Percentiles rank a stretch among this genome's conserved stretches.
Evolutionary conservation across 2,329 filamentous ascomycete species (phyloP).

Genomic region (Monilinia laxa): DNA sequence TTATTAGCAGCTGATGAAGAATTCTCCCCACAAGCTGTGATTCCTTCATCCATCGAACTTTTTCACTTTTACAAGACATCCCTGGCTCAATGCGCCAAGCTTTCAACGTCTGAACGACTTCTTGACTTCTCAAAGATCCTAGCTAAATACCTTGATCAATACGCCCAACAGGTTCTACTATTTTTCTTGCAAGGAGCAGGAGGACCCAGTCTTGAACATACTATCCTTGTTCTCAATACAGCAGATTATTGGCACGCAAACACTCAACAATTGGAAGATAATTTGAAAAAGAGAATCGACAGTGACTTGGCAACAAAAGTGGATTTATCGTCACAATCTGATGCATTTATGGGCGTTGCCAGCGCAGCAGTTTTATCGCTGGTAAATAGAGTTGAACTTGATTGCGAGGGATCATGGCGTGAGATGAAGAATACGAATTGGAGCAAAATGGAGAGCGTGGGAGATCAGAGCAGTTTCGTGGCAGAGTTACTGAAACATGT

Average conservation of each 20-base stretch:
- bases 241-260: conserved; percentile 97
- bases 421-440: conserved; percentile 97
- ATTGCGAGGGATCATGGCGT: conserved; percentile 84
- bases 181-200: conserved; percentile 56
- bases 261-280: conserved; percentile 89
- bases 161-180: conserved; percentile 88
- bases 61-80: conserved; percentile 97
- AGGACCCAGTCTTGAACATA: conserved; percentile 67
- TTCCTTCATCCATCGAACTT: conserved; percentile 89
- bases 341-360: conserved; percentile 93
- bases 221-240: conserved; percentile 87
- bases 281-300: conserved; percentile 88
- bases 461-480: conserved; percentile 91
- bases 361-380: conserved; percentile 81
- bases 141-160: conserved; percentile 91
- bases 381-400: conserved; percentile 78
- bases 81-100: conserved; percentile 89
- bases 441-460: conserved; percentile 89
- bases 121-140: conserved; percentile 82
- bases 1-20: conserved; percentile 83
- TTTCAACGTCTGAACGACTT: conserved; percentile 86
- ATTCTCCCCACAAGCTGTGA: conserved; percentile 85
- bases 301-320: conserved; percentile 71
- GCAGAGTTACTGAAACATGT: conserved; percentile 74
- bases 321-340: conserved; percentile 88